These are phyloP conservation scores for Mycena amicta DNA, from an alignment of 768 basidiomycete genomes.

Conservation along the genomic window DNA sequence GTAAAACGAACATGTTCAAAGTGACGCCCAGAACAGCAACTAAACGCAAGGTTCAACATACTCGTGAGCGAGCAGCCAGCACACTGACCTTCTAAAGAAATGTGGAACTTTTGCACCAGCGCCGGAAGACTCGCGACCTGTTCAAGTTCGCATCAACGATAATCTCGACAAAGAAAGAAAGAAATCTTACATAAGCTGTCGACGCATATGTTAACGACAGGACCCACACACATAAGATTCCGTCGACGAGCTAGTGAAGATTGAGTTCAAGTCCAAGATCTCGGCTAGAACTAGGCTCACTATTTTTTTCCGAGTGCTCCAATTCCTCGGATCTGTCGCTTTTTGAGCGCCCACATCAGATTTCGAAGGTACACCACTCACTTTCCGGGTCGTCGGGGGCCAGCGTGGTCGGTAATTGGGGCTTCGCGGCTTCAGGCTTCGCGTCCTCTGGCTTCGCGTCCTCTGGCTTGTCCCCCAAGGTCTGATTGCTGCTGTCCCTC, in stretches of 20 bases:
- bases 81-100: neutral
- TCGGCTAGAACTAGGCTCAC: neutral
- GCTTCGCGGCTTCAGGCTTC: neutral
- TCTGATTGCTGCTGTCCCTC: neutral
- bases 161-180: neutral
- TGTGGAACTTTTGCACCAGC: neutral
- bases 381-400: slow-evolving; percentile 1
- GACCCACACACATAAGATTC: neutral
- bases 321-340: neutral
- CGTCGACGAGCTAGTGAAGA: neutral
- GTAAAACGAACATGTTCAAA: neutral
- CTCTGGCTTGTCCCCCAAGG: neutral
- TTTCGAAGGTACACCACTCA: neutral
- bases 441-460: neutral
- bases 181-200: neutral
- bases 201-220: neutral
- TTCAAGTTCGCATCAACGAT: too few species aligned
- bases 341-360: neutral
- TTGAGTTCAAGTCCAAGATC: neutral
- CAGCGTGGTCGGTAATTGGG: neutral
- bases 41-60: neutral
- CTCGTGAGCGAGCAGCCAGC: neutral
- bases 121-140: neutral
- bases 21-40: neutral
- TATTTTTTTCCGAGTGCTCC: neutral